Conservation (phyloP, 371 early-diverging fungal species). For the Mucor circinelloides region DNA sequence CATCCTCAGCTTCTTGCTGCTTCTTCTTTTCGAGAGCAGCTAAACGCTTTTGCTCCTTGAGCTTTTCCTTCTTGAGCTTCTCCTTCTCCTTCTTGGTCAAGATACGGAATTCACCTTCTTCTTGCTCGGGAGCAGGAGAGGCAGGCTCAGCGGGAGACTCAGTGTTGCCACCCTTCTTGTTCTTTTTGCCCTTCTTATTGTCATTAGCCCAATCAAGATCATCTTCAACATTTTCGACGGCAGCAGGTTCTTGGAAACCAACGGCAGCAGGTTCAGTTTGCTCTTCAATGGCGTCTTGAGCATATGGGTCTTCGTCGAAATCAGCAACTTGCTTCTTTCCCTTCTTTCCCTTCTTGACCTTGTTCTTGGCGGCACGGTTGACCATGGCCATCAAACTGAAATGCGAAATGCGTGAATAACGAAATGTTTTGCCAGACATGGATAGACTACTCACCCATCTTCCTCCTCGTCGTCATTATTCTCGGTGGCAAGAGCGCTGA, state of each 20-base stretch:
- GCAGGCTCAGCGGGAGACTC: constrained; percentile 22
- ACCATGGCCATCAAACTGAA: constrained; percentile 55
- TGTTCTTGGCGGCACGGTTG: constrained; percentile 51
- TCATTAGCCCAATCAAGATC: constrained; percentile 40
- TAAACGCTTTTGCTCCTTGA: constrained; percentile 53
- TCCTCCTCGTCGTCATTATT: constrained; percentile 45
- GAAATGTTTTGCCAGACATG: not conserved
- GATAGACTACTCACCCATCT: constrained; percentile 26
- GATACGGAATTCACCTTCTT: constrained; percentile 35
- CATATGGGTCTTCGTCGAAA: constrained; percentile 31
- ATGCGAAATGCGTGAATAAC: not conserved
- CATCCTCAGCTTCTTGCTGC: constrained; percentile 42
- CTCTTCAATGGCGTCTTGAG: constrained; percentile 6
- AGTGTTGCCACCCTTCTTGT: constrained; percentile 34
- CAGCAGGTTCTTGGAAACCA: constrained; percentile 6
- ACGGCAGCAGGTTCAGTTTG: constrained; percentile 18
- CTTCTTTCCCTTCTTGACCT: constrained; percentile 55
- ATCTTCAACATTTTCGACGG: constrained; percentile 30
- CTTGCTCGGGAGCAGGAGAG: constrained; percentile 20
- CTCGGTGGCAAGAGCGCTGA: constrained; percentile 33
- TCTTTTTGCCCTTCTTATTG: constrained; percentile 46
- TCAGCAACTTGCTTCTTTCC: constrained; percentile 27
- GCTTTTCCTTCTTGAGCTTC: constrained; percentile 54
- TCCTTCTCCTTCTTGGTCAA: constrained; percentile 55
- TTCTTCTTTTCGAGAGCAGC: constrained; percentile 53